Conservation (phyloP, 805 yeast genomes). For the Scheffersomyces coipomensis region DNA sequence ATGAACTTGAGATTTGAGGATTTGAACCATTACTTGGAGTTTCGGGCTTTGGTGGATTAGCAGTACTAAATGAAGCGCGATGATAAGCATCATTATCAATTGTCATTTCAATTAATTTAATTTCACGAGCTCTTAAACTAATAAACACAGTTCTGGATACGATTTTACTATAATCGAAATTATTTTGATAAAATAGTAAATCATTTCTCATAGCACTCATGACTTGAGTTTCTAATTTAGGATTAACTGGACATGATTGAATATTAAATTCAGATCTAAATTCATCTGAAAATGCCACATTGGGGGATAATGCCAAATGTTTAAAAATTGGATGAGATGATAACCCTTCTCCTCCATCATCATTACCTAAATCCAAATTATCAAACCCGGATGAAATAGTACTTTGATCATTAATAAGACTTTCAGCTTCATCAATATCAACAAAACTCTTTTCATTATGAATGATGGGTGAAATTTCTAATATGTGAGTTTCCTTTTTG, state of each 20-base stretch:
- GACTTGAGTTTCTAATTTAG: constrained; percentile 50
- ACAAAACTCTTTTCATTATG: not conserved
- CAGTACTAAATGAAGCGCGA: not conserved
- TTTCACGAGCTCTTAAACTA: constrained; percentile 44
- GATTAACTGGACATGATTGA: constrained; percentile 54
- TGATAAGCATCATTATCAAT: constrained; percentile 14
- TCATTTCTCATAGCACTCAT: constrained; percentile 54
- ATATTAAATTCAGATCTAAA: constrained; percentile 51
- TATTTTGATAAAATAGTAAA: constrained; percentile 40
- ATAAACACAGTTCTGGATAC: constrained; percentile 38
- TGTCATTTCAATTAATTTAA: constrained; percentile 42
- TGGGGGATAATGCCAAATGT: constrained; percentile 24
- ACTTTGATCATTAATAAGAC: not conserved
- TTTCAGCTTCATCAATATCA: constrained; percentile 3
- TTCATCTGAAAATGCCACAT: constrained; percentile 46
- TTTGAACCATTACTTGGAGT: constrained; percentile 3
- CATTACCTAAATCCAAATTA: not conserved
- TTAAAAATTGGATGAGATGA: constrained; percentile 10
- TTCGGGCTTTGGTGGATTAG: not conserved
- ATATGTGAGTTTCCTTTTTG: constrained; percentile 1
- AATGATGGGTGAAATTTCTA: constrained; percentile 1
- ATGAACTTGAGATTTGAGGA: constrained; percentile 5
- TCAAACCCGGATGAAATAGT: not conserved
- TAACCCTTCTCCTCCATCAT: not conserved
- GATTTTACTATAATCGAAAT: constrained; percentile 27